These are phyloP conservation scores for Mycena pura DNA, from an alignment of 768 basidiomycete genomes.

Conservation along the genomic window DNA sequence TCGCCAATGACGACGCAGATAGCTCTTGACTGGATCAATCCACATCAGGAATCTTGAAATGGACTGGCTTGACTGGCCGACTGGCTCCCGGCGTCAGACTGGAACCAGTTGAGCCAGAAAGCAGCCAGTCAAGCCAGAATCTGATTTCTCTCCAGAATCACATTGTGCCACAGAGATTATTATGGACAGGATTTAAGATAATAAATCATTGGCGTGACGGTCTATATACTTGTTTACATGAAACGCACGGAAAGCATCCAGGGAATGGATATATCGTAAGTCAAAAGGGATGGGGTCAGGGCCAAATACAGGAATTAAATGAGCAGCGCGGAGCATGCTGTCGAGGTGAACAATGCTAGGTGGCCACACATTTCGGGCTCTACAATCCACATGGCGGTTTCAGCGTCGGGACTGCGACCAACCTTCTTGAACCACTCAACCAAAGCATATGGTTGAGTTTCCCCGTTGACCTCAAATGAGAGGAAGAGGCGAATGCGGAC, in stretches of 20 bases:
- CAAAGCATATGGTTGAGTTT: conserved; percentile 32
- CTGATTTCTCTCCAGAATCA: no score
- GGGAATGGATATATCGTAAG: conserved; percentile 7
- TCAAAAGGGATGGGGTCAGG: background rate
- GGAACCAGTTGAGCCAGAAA: no score
- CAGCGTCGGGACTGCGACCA: conserved; percentile 20
- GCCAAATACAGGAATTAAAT: conserved; percentile 30
- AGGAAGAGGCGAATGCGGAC: conserved; percentile 30
- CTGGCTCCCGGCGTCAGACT: no score
- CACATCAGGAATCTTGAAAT: no score
- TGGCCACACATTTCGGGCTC: conserved; percentile 15
- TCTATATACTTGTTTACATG: conserved; percentile 29
- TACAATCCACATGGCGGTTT: conserved; percentile 36
- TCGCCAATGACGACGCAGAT: no score
- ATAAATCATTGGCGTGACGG: conserved; percentile 25
- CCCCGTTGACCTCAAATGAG: conserved; percentile 27
- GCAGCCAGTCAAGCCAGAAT: no score
- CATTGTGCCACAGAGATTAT: no score
- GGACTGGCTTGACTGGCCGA: no score
- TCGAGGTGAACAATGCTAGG: conserved; percentile 26
- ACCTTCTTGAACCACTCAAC: conserved; percentile 34
- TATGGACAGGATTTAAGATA: conserved; percentile 6
- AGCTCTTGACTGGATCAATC: no score
- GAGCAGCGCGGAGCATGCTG: conserved; percentile 23
- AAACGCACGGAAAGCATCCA: conserved; percentile 20